A percentile compares a stretch with the other conserved stretches of the same genome.
Conservation (phyloP, 2,329 filamentous ascomycete species). For the Albifimbria verrucaria region DNA sequence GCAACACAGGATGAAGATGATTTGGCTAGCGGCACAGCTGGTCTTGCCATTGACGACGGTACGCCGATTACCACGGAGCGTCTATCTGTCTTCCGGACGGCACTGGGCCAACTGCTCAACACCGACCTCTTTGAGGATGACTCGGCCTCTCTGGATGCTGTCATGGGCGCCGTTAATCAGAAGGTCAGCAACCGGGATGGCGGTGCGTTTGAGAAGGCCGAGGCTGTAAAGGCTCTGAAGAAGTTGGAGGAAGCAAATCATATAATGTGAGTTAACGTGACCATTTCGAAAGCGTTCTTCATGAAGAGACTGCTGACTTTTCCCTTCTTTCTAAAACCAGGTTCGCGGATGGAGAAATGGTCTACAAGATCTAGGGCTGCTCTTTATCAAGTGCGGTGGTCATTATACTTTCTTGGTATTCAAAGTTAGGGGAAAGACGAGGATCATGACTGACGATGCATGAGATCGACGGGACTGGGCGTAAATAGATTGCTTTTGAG, state of each 20-base stretch:
- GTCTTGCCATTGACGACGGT: slow-evolving; percentile 38
- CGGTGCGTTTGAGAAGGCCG: slow-evolving; percentile 63
- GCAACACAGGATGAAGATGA: slow-evolving; percentile 42
- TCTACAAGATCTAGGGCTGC: slow-evolving; percentile 63
- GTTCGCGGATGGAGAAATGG: slow-evolving; percentile 60
- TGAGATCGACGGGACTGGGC: slow-evolving; percentile 3
- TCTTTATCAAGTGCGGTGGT: neutral
- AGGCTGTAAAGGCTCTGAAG: slow-evolving; percentile 74
- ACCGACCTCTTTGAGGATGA: slow-evolving; percentile 85
- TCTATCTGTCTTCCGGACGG: slow-evolving; percentile 71
- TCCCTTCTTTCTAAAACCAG: too few species aligned
- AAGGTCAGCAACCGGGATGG: slow-evolving; percentile 53
- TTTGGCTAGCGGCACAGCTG: slow-evolving; percentile 39
- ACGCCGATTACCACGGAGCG: slow-evolving; percentile 58
- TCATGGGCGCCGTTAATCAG: slow-evolving; percentile 77
- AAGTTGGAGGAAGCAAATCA: slow-evolving; percentile 81
- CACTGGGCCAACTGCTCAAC: slow-evolving; percentile 79
- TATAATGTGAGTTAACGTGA: slow-evolving; percentile 75
- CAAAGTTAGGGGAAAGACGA: neutral
- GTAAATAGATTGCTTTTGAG: slow-evolving; percentile 3
- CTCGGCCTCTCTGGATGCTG: slow-evolving; percentile 68
- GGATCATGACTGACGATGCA: slow-evolving; percentile 1
- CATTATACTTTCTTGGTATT: neutral
- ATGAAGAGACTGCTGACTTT: too few species aligned
- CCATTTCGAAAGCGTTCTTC: neutral